Evolutionary conservation across 495 filamentous ascomycete genomes (phyloP), one percentile per base, ranked within the genome.

Genomic region (Opeltia flavorubescens): DNA sequence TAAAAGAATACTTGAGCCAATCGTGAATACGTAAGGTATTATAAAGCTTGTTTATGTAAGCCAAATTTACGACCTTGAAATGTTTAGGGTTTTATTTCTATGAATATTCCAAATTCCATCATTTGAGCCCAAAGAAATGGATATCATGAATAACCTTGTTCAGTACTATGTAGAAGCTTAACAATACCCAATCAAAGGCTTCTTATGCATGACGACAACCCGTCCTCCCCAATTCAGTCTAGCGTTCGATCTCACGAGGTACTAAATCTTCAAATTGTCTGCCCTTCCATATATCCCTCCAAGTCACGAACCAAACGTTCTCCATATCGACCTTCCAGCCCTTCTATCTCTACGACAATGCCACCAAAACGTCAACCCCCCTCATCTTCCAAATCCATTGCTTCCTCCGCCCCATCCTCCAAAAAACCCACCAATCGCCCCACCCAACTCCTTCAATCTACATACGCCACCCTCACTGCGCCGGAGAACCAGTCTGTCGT

Each of bases 401-500:
- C 21, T n/a, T 46, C 51, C 11, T 25, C 41, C 40, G 33, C 44
- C 51, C 13, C 51, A 29, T 23, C 44, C 26, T n/a, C 49, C 39
- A 33, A 43, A 15, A 15, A 27, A 24, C 18, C 42, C 27, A 36
- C 48, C 26, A 25, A 26, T 6, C 2, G 24, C 5, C 42, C 42
- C 11, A 11, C 42, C 42, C 13, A 44, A 1, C 38, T 45, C 17
- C 35, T 58, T 0, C 40, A 48, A 29, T 34, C 21, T 4, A 55
- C 49, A n/a, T 58, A 53, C 34, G 33, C 50, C 0, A 13, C 41
- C 13, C 15, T 58, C 29, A 58, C 53, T 13, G 55, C 53, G 29
- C 44, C 34, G 48, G 55, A 58, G 25, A 58, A 58, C 12, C 34
- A 45, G 38, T 41, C 43, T 20, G 41, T 55, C 2, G 39, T 58